Evolutionary conservation across 75 land plant genomes (phyloP).

Genomic region (Isoetes taiwanensis): DNA sequence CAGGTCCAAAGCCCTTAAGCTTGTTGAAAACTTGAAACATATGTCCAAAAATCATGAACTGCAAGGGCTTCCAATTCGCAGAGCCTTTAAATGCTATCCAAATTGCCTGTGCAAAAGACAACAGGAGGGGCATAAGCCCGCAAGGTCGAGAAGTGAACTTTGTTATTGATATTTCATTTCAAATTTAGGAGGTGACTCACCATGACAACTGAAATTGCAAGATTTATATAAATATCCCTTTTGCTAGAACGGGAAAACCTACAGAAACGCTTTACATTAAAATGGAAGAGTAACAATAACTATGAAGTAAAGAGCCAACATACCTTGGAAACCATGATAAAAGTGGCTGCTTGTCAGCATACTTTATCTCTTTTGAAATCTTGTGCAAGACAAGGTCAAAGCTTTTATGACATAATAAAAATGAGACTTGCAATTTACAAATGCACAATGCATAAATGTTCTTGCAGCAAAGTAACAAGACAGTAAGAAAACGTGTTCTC

Average conservation of each 20-base stretch:
- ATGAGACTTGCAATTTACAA: too few species aligned
- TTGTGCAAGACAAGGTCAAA: constrained; percentile 12
- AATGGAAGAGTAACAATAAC: background rate
- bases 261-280: constrained; percentile 10
- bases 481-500: too few species aligned
- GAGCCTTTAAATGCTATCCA: constrained; percentile 43
- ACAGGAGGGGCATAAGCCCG: too few species aligned
- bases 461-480: too few species aligned
- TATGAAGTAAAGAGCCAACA: constrained; percentile 5
- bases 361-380: constrained; percentile 92
- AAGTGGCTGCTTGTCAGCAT: constrained; percentile 84
- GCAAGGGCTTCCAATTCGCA: constrained; percentile 80
- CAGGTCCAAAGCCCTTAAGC: constrained; percentile 55
- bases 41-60: constrained; percentile 59
- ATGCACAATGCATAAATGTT: too few species aligned
- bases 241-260: constrained; percentile 44
- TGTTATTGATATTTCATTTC: too few species aligned
- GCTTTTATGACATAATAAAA: too few species aligned
- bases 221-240: constrained; percentile 56
- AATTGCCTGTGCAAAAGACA: constrained; percentile 57
- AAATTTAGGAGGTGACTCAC: constrained; percentile 32
- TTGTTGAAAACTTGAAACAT: constrained; percentile 73
- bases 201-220: constrained; percentile 72
- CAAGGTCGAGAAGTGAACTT: too few species aligned
- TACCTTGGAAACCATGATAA: constrained; percentile 95